These are phyloP conservation scores for Diaporthe citri DNA, from an alignment of 2,329 filamentous ascomycete species.

Conservation along the genomic window DNA sequence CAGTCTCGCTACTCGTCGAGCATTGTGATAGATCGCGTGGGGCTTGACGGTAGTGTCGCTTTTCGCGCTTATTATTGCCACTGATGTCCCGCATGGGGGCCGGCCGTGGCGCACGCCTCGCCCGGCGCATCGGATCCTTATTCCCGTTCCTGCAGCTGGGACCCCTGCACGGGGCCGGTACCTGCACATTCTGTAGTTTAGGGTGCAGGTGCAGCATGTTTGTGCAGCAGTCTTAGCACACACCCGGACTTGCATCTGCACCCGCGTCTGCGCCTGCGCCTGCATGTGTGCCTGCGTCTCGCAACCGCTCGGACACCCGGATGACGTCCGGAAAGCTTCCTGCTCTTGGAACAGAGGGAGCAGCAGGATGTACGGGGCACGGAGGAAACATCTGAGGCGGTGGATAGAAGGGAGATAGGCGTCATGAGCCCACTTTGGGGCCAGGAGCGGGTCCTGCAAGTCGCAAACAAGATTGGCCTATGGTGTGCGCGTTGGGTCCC, in stretches of 20 bases:
- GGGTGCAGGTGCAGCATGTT: background rate
- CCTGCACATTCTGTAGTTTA: background rate
- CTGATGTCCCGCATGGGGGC: slow-evolving; percentile 15
- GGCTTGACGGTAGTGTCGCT: slow-evolving; percentile 21
- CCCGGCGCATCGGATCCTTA: slow-evolving; percentile 26
- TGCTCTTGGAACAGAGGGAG: background rate
- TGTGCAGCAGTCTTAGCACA: background rate
- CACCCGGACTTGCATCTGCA: slow-evolving; percentile 14
- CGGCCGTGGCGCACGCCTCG: slow-evolving; percentile 23
- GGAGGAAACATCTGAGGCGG: slow-evolving; percentile 16
- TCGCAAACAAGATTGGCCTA: slow-evolving; percentile 26
- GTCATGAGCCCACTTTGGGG: background rate
- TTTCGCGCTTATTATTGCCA: slow-evolving; percentile 27
- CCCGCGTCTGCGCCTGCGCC: background rate
- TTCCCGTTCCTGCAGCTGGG: slow-evolving; percentile 23
- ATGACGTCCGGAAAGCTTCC: background rate
- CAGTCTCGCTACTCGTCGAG: background rate
- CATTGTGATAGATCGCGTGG: slow-evolving; percentile 23
- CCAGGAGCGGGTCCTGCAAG: slow-evolving; percentile 17
- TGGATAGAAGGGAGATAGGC: slow-evolving; percentile 5
- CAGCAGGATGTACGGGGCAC: background rate
- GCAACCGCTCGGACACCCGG: slow-evolving; percentile 9
- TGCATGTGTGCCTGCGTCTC: slow-evolving; percentile 2
- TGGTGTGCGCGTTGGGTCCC: slow-evolving; percentile 1
- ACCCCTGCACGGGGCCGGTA: slow-evolving; percentile 6